Conservation (phyloP, 345 rosid species). For the Theobroma cacao region DNA sequence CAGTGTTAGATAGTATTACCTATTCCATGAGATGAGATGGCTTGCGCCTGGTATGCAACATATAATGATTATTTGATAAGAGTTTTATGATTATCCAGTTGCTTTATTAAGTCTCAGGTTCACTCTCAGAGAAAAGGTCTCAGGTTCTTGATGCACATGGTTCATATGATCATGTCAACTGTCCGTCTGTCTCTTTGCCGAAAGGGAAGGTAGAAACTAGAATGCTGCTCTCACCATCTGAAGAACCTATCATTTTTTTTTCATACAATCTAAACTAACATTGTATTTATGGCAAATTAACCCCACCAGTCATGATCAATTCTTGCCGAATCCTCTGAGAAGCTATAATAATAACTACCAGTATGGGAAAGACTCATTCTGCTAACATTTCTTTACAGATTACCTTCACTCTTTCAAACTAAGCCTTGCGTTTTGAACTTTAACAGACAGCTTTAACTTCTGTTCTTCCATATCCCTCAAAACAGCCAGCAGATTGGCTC, state of each 20-base stretch:
- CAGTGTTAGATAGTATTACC: no score
- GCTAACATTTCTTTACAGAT: no score
- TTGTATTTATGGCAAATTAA: neutral
- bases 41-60: no score
- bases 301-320: neutral
- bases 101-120: no score
- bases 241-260: neutral
- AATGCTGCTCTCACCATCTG: neutral
- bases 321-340: neutral
- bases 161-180: no score
- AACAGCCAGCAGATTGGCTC: conserved; percentile 60
- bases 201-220: neutral
- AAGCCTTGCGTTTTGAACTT: conserved; percentile 81
- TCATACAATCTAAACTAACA: neutral
- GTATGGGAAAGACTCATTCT: neutral
- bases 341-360: neutral
- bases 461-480: conserved; percentile 88
- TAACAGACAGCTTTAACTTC: conserved; percentile 74
- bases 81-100: no score
- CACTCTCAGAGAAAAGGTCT: no score
- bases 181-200: no score
- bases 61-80: no score
- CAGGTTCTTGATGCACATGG: no score
- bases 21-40: no score
- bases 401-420: conserved; percentile 61